These are phyloP conservation scores for Phytophthora kernoviae DNA, from an alignment of 352 stramenopile genomes.

Conservation along the genomic window DNA sequence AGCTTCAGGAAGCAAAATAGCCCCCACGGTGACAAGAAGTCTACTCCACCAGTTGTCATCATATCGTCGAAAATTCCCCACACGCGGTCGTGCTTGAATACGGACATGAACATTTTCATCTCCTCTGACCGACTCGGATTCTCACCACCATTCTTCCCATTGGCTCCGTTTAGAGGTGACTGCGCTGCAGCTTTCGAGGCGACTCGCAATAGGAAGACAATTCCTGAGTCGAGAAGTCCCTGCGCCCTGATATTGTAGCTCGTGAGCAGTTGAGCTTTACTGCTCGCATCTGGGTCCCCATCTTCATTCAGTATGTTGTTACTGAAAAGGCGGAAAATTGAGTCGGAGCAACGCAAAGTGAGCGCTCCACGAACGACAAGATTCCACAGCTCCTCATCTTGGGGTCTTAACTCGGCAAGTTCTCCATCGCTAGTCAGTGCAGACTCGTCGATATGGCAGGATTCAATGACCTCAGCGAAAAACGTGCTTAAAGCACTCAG, in stretches of 20 bases:
- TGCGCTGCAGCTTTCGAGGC: conserved; percentile 57
- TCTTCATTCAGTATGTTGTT: conserved; percentile 29
- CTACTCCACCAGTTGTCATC: conserved; percentile 50
- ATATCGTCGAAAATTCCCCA: conserved; percentile 63
- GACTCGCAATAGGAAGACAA: conserved; percentile 70
- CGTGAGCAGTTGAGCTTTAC: conserved; percentile 56
- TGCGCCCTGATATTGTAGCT: conserved; percentile 76
- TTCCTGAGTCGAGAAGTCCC: conserved; percentile 60
- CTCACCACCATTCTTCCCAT: background rate
- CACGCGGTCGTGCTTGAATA: conserved; percentile 47
- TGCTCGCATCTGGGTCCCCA: background rate
- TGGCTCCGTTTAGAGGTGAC: background rate
- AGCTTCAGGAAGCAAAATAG: conserved; percentile 87
- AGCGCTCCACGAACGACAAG: conserved; percentile 55
- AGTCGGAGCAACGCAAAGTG: conserved; percentile 27
- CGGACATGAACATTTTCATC: conserved; percentile 43
- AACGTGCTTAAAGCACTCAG: conserved; percentile 66
- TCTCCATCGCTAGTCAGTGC: conserved; percentile 24
- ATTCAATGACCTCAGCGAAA: conserved; percentile 68
- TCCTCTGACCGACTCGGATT: conserved; percentile 20
- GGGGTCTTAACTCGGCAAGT: conserved; percentile 10
- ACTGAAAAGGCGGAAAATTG: conserved; percentile 58
- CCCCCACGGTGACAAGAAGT: conserved; percentile 82
- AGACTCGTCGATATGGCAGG: conserved; percentile 45
- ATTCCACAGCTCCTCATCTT: conserved; percentile 51